Evolutionary conservation across 2,329 filamentous ascomycete genomes (phyloP).

Genomic region (Hirsutella thompsonii): DNA sequence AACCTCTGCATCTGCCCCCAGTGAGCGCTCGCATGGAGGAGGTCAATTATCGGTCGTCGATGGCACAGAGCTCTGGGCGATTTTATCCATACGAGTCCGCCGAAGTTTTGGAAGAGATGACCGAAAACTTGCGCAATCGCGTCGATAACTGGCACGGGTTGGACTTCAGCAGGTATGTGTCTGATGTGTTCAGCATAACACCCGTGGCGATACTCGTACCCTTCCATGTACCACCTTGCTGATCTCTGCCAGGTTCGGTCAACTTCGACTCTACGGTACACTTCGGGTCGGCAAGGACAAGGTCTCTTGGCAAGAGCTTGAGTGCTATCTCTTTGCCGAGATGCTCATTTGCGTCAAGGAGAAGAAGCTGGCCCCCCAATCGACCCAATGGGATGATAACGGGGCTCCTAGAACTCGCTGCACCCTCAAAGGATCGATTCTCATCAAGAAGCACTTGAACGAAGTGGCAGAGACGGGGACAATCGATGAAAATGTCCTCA

Average conservation of each 20-base stretch:
- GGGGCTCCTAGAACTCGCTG: conserved; percentile 54
- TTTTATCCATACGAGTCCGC: conserved; percentile 63
- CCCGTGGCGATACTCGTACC: background rate
- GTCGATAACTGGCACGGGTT: conserved; percentile 98
- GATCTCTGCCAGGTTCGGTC: conserved; percentile 59
- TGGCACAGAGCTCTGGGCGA: conserved; percentile 42
- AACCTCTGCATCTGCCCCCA: conserved; percentile 28
- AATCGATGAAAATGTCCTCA: conserved; percentile 71
- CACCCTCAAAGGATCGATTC: conserved; percentile 90
- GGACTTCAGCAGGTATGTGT: conserved; percentile 62
- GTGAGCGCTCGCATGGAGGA: conserved; percentile 36
- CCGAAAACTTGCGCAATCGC: conserved; percentile 69
- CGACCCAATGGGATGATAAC: conserved; percentile 55
- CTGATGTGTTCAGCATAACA: background rate
- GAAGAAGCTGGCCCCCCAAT: conserved; percentile 54
- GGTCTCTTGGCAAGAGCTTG: conserved; percentile 91
- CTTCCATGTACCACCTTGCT: conserved; percentile 1
- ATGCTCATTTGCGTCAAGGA: conserved; percentile 99
- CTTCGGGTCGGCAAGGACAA: conserved; percentile 93
- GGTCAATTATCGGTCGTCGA: conserved; percentile 40
- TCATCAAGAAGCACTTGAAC: conserved; percentile 96
- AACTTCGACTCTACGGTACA: conserved; percentile 76
- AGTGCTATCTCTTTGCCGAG: conserved; percentile 93
- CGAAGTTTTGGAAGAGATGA: conserved; percentile 71
- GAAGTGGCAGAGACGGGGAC: conserved; percentile 62